Evolutionary conservation across 495 filamentous ascomycete species (phyloP), one percentile per base, ranked within the genome.

Genomic region (Hamigera avellanea): DNA sequence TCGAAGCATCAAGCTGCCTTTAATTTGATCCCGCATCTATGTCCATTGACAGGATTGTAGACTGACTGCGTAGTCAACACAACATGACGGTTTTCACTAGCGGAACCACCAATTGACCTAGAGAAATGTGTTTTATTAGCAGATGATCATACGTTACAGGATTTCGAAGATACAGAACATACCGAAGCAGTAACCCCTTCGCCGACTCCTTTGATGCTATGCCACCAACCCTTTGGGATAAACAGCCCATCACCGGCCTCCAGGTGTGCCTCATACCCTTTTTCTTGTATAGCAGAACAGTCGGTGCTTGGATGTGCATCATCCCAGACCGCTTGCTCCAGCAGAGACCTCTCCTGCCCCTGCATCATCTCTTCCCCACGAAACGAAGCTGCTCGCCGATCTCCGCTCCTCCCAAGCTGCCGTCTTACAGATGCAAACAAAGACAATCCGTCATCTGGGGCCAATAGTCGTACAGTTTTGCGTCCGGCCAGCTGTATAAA

Each of bases 31-130:
- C n/a, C n/a, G n/a, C n/a, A n/a, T n/a, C n/a, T n/a, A n/a, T n/a
- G n/a, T n/a, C n/a, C n/a, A n/a, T n/a, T n/a, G n/a, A n/a, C n/a
- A n/a, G n/a, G n/a, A n/a, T n/a, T n/a, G n/a, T n/a, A n/a, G n/a
- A n/a, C n/a, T n/a, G n/a, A n/a, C n/a, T n/a, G n/a, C n/a, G n/a
- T n/a, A n/a, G n/a, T n/a, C n/a, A n/a, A n/a, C n/a, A n/a, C n/a
- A n/a, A n/a, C n/a, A n/a, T n/a, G n/a, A 9, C 21, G 21, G 4
- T 23, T 23, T 9, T 5, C 6, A 19, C 66, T 52, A 86, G 35
- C 81, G 67, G 42, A 93, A 95, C 88, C 88, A 95, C 89, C 89
- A 95, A 57, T 95, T 95, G 26, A 80, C 81, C 56, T 83, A 25
- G 13, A 34, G 7, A 58, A 18, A 35, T 44, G 46, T 73, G 58